Conservation (phyloP, 208 protist genomes). For the Leishmania martiniquensis region DNA sequence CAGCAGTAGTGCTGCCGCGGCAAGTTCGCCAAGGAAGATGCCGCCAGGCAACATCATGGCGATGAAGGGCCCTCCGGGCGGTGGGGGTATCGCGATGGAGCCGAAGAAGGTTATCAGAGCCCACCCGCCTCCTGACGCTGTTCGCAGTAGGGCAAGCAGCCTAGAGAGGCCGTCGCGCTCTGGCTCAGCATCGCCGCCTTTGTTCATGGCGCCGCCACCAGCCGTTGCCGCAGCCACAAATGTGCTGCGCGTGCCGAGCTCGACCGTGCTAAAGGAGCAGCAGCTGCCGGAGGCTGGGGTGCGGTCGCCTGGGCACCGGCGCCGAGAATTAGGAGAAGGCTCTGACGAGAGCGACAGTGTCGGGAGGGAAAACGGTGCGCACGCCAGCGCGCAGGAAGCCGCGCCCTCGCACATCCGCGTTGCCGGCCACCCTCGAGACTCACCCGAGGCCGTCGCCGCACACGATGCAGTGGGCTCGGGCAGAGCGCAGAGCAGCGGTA, state of each 20-base stretch:
- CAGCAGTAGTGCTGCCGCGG: neutral
- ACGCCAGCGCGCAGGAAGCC: neutral
- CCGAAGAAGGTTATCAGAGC: neutral
- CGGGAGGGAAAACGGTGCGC: neutral
- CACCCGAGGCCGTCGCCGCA: neutral
- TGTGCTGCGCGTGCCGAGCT: conserved; percentile 18
- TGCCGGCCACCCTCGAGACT: neutral
- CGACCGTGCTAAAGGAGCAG: conserved; percentile 22
- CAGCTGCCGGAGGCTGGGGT: conserved; percentile 19
- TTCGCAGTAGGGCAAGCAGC: neutral
- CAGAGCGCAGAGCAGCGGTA: neutral
- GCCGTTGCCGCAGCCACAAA: neutral
- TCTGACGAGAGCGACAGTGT: conserved; percentile 18
- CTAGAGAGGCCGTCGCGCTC: neutral
- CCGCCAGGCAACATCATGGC: neutral
- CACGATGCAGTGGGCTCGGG: neutral
- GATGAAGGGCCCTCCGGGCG: conserved; percentile 7
- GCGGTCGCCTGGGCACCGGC: conserved; percentile 10
- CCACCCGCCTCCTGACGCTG: neutral
- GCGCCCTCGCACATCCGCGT: neutral
- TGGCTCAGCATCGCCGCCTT: neutral
- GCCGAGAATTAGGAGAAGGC: conserved; percentile 24
- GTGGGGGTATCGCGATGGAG: neutral
- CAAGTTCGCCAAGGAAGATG: neutral
- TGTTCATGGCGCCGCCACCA: neutral